Base-by-base conservation (phyloP, 805 yeast genomes). In the Wickerhamomyces queroliae region DNA sequence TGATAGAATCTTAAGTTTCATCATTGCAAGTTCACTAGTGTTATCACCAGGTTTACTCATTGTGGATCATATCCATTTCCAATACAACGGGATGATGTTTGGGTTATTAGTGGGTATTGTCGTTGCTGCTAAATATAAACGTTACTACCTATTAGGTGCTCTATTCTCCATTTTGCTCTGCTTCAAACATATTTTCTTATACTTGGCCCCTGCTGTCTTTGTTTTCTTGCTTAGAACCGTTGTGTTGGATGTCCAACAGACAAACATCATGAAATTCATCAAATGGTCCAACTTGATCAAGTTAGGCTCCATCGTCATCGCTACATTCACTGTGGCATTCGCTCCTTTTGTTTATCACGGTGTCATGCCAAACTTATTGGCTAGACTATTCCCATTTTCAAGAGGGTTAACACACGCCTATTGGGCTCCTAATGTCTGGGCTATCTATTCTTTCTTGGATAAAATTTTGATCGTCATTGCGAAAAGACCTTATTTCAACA, bases 391-490 rank as follows among this genome's bases (percentile, higher is more conserved):
- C 63, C 99, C 99, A 6, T 91, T 91, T 57, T 83, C 95, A 36
- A 71, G 98, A 57, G 98, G 98, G 1, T 69, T 93, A 27, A 93
- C 97, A 5, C 99, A 93, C 62, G 96, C 98, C 0, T 93, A 93
- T 63, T 93, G 99, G 98, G 98, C 99, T 1, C 98, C 99, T 13
- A 93, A 93, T 54, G 67, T 89, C 35, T 93, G 99, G 99, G 96
- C 99, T 0, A 51, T 91, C 9, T 93, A 93, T 61, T 85, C 97
- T 2, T 83, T 86, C 47, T 44, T 72, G 12, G 99, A 93, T 61
- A 70, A 95, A 42, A 54, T 81, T 0, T 66, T 89, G 41, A 70
- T 83, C 15, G 69, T 70, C 39, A 41, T 72, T 3, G 62, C 72
- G 7, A 48, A 42, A 25, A 50, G 33, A 16, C 55, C 53, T 17